These are phyloP conservation scores for Cladophialophora yegresii DNA, from an alignment of 2,329 filamentous ascomycete genomes.

Conservation along the genomic window DNA sequence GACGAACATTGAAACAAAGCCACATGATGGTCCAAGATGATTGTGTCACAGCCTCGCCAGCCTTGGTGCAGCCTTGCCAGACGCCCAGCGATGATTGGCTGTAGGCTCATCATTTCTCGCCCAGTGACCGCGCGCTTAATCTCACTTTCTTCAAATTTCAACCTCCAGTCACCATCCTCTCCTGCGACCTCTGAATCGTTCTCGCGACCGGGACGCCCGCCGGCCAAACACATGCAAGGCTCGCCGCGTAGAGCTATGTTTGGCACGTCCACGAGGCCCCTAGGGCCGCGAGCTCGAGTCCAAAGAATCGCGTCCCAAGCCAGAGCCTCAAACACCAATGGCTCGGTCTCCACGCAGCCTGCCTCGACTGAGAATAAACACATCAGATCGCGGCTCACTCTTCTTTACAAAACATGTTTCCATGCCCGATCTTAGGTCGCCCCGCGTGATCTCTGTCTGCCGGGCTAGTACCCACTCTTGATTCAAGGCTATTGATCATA, in stretches of 20 bases:
- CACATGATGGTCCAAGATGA: background rate
- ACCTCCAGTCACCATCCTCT: conserved; percentile 15
- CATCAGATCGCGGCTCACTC: background rate
- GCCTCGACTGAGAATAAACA: conserved; percentile 14
- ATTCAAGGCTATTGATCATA: background rate
- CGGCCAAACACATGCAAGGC: background rate
- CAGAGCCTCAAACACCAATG: conserved; percentile 19
- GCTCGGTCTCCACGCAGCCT: background rate
- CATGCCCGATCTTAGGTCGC: background rate
- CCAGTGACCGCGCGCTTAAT: conserved; percentile 21
- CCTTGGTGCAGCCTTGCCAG: conserved; percentile 18
- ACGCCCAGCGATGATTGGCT: conserved; percentile 16
- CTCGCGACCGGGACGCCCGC: conserved; percentile 5
- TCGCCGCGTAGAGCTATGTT: conserved; percentile 15
- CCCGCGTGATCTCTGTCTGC: conserved; percentile 5
- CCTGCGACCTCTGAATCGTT: conserved; percentile 2
- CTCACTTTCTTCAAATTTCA: background rate
- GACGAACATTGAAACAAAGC: conserved; percentile 9
- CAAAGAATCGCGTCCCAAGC: conserved; percentile 13
- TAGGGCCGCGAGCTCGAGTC: conserved; percentile 3
- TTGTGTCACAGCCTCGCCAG: conserved; percentile 5
- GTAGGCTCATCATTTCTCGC: background rate
- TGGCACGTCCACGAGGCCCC: conserved; percentile 5
- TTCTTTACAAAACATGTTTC: background rate
- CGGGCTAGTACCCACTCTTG: conserved; percentile 1